Evolutionary conservation across 331 rosid species (phyloP), one percentile per base, ranked within the genome.

Genomic region (Prunus yedoensis): DNA sequence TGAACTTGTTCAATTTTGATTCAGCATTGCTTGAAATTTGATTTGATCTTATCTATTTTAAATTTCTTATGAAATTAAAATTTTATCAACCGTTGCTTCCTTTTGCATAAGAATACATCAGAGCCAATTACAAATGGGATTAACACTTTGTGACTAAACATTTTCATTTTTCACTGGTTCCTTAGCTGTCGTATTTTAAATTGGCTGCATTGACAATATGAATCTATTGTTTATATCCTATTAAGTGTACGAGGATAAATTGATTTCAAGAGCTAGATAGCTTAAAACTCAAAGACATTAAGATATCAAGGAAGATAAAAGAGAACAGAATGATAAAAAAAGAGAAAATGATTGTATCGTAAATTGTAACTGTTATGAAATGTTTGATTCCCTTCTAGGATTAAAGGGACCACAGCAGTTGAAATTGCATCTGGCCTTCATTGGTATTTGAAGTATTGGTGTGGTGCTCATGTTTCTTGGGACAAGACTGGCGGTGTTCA

Each of bases 401-500:
- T 94, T 68, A 80, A 77, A 54, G 99, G 97, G 57, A 89, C 97
- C 74, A 87, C 99, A 13, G 99, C 87, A 51, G 97, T 94, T 60
- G 99, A 92, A 82, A 87, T 94, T 81, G 91, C 83, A 65, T 92
- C 93, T 28, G 97, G 99, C 76, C 95, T 94, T 72, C 91, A 94
- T 76, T 94, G 97, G 97, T 94, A 90, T 84, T 87, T 94, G 41
- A 94, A 94, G 82, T 94, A 92, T 73, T 90, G 89, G 92, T 92
- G 99, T 20, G 90, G 92, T 45, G 97, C 93, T 82, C 97, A 92
- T 76, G 81, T 94, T 73, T 91, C 99, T 41, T 91, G 97, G 99
- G 93, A 91, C 78, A 94, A 92, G 87, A 94, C 97, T 17, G 98
- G 98, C 65, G 97, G 98, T 62, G 65, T 82, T 84, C 98, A 89